Evolutionary conservation across 2,329 filamentous ascomycete species (phyloP).

Genomic region (Ophiostoma himal-ulmi): DNA sequence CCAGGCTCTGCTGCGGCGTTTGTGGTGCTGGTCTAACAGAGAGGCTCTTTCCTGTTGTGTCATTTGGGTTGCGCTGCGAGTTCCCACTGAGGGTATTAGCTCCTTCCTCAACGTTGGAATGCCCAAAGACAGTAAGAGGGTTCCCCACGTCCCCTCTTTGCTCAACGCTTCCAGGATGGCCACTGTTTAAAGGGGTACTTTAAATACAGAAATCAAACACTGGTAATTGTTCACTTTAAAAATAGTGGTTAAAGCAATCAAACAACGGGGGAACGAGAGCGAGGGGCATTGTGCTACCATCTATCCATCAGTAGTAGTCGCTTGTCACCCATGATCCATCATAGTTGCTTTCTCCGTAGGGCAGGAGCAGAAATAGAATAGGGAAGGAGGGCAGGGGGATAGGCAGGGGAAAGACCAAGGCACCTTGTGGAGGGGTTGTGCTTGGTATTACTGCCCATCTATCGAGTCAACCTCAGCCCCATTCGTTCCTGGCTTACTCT

Average conservation of each 20-base stretch:
- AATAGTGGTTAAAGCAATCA: background rate
- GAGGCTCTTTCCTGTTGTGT: background rate
- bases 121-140: background rate
- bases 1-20: no score
- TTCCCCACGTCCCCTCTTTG: slow-evolving; percentile 4
- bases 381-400: no score
- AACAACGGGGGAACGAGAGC: background rate
- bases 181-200: background rate
- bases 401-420: slow-evolving; percentile 6
- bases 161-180: background rate
- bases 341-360: background rate
- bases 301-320: no score
- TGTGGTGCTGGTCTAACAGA: background rate
- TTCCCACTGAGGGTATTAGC: background rate
- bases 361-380: background rate
- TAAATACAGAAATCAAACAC: background rate
- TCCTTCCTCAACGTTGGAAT: slow-evolving; percentile 5
- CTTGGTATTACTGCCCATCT: background rate
- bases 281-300: background rate
- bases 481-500: background rate
- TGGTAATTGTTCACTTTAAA: background rate
- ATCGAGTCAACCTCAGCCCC: slow-evolving; percentile 1
- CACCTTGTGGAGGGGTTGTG: slow-evolving; percentile 5
- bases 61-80: no score
- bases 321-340: no score